A percentile compares a stretch with the other conserved stretches of the same genome.
Evolutionary conservation across 2,329 filamentous ascomycete genomes (phyloP).

Genomic region (Diaporthe helianthi): DNA sequence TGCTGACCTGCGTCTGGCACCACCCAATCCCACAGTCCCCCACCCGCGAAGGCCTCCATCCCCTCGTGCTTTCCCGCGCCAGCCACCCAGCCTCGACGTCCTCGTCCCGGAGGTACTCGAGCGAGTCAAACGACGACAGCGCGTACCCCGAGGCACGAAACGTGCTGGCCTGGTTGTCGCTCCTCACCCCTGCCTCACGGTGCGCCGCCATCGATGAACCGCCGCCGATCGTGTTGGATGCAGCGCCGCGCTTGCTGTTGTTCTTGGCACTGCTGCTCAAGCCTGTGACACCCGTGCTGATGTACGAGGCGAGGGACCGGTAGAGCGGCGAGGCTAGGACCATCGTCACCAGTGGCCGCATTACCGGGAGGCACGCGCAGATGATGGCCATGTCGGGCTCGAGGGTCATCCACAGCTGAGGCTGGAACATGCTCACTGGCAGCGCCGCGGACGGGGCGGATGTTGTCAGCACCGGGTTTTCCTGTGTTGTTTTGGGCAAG

Average conservation of each 20-base stretch:
- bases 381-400: slow-evolving; percentile 20
- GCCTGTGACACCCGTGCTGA: neutral
- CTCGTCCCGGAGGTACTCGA: slow-evolving; percentile 10
- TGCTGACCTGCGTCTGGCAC: slow-evolving; percentile 7
- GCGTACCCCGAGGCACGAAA: neutral
- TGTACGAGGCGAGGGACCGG: neutral
- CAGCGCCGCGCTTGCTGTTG: neutral
- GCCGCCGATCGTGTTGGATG: neutral
- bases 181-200: neutral
- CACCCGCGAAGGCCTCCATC: neutral
- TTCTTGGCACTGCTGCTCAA: neutral
- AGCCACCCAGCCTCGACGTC: slow-evolving; percentile 2
- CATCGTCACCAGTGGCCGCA: slow-evolving; percentile 6
- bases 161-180: neutral
- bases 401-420: slow-evolving; percentile 12
- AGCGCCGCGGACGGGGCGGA: rapidly evolving
- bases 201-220: neutral
- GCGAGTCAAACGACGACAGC: slow-evolving; percentile 3
- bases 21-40: neutral
- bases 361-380: slow-evolving; percentile 14
- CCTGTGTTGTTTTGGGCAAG: rapidly evolving
- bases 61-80: neutral
- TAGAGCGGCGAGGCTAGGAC: neutral
- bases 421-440: neutral
- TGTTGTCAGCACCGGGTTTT: neutral